phyloP scores from a whole-genome alignment of 371 early-diverging fungal species.

The Syncephalastrum racemosum region DNA sequence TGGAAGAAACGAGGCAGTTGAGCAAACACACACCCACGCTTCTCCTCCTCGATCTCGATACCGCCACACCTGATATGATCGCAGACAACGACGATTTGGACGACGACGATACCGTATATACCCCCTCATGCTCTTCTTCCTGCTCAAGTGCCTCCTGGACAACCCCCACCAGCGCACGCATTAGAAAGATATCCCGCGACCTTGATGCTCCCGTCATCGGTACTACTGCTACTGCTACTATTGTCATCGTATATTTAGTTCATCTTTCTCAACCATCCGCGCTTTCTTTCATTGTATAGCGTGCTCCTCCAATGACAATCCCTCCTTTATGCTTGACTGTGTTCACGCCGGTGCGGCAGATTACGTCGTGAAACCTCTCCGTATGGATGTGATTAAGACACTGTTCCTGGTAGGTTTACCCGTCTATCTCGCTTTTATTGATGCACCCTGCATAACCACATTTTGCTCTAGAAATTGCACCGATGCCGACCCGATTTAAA shows the following conservation, averaged over 20 bases:
- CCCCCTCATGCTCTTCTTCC: conserved; percentile 12
- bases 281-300: conserved; percentile 17
- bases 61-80: conserved; percentile 1
- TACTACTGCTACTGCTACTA: background rate
- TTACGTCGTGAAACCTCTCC: conserved; percentile 49
- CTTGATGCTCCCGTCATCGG: conserved; percentile 12
- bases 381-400: conserved; percentile 50
- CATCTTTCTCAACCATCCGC: too few relatives aligned
- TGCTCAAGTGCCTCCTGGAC: conserved; percentile 5
- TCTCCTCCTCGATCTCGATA: conserved; percentile 20
- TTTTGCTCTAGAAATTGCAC: conserved; percentile 14
- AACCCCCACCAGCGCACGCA: conserved; percentile 4
- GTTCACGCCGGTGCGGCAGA: conserved; percentile 52
- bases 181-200: conserved; percentile 5
- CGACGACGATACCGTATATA: conserved; percentile 13
- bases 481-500: conserved; percentile 19
- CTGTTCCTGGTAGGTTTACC: conserved; percentile 43
- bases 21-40: conserved; percentile 10
- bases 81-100: conserved; percentile 5
- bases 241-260: background rate
- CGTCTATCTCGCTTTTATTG: background rate
- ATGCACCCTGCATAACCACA: background rate
- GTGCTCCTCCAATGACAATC: conserved; percentile 28
- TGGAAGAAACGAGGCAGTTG: conserved; percentile 1
- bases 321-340: conserved; percentile 39